Evolutionary conservation across 257 asterid species (phyloP).

Genomic region (Penstemon barbatus): DNA sequence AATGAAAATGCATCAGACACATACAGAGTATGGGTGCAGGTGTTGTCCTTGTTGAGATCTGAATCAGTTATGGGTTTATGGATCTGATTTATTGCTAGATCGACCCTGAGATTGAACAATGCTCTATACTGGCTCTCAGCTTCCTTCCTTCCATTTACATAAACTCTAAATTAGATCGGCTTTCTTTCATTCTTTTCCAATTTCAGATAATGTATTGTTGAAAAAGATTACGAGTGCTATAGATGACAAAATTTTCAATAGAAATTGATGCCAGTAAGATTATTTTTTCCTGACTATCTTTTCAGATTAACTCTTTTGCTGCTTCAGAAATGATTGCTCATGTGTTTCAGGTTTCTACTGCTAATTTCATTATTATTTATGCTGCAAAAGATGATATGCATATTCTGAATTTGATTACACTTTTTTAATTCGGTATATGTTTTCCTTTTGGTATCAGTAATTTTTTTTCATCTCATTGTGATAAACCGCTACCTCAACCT

Average conservation of each 20-base stretch:
- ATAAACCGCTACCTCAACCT: neutral
- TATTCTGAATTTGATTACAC: neutral
- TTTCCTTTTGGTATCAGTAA: neutral
- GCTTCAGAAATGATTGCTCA: neutral
- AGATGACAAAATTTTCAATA: neutral
- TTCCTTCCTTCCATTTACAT: too few species aligned
- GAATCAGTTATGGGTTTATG: neutral
- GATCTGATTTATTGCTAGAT: too few species aligned
- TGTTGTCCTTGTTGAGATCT: conserved; percentile 5
- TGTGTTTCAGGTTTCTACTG: neutral
- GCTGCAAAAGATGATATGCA: neutral
- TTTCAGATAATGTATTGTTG: neutral
- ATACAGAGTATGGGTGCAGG: neutral
- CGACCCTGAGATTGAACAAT: neutral
- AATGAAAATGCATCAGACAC: neutral
- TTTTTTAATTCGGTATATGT: neutral
- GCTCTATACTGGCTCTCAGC: neutral
- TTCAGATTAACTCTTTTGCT: neutral
- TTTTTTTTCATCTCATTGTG: neutral
- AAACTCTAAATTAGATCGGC: neutral
- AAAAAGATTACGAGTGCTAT: neutral
- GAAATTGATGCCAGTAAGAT: neutral
- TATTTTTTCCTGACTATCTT: neutral
- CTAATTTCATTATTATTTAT: neutral
- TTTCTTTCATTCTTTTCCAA: neutral